These are phyloP conservation scores for Vararia minispora DNA, from an alignment of 768 basidiomycete genomes.

Conservation along the genomic window DNA sequence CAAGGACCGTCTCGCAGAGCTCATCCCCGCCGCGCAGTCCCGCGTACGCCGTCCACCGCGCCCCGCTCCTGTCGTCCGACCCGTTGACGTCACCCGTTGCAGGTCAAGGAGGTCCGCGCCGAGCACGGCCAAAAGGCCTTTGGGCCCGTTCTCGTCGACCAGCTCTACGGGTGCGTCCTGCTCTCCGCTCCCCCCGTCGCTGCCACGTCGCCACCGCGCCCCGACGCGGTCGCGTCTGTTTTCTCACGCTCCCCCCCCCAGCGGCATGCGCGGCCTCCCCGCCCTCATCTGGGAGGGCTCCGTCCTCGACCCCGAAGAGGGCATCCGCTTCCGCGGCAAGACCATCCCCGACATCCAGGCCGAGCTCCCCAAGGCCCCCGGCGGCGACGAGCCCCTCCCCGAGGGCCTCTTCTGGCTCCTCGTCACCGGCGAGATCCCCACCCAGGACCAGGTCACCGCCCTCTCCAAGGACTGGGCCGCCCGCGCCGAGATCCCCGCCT, in stretches of 20 bases:
- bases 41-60: slow-evolving; percentile 34
- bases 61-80: background rate
- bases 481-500: slow-evolving; percentile 80
- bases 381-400: slow-evolving; percentile 84
- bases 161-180: slow-evolving; percentile 67
- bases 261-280: slow-evolving; percentile 82
- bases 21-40: slow-evolving; percentile 83
- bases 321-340: slow-evolving; percentile 96
- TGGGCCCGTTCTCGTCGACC: slow-evolving; percentile 84
- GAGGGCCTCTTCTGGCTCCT: slow-evolving; percentile 95
- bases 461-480: slow-evolving; percentile 94
- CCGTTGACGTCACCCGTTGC: slow-evolving; percentile 9
- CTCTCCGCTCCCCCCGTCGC: background rate
- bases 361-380: slow-evolving; percentile 79
- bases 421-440: slow-evolving; percentile 90
- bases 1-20: slow-evolving; percentile 87
- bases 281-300: slow-evolving; percentile 98
- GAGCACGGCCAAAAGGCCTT: slow-evolving; percentile 90
- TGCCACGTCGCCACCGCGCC: slow-evolving; percentile 8
- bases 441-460: slow-evolving; percentile 74
- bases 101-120: slow-evolving; percentile 78
- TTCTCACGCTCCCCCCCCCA: too few relatives aligned
- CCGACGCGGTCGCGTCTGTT: too few relatives aligned
- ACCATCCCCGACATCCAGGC: slow-evolving; percentile 86
- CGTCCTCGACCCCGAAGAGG: slow-evolving; percentile 93